Conservation (phyloP, 768 basidiomycete genomes). For the Boletus tylopilopsis region DNA sequence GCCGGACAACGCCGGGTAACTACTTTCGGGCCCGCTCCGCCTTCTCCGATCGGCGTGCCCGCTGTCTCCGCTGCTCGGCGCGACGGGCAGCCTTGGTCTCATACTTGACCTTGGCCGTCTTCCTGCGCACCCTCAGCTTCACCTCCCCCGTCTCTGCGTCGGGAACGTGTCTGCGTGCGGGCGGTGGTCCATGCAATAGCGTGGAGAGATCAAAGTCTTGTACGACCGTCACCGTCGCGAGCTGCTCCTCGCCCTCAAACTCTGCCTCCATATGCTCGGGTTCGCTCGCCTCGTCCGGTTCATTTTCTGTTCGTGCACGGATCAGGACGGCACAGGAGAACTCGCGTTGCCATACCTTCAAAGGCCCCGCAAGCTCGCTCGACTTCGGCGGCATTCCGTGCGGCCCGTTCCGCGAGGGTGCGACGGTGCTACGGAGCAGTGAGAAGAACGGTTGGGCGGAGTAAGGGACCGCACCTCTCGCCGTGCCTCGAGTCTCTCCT, state of each 20-base stretch:
- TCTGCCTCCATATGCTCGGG: constrained; percentile 52
- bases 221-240: constrained; percentile 87
- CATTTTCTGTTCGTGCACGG: constrained; percentile 28
- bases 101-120: constrained; percentile 47
- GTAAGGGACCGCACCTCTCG: constrained; percentile 57
- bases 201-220: constrained; percentile 84
- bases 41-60: constrained; percentile 62
- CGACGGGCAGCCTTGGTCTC: constrained; percentile 68
- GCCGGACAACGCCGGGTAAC: constrained; percentile 11
- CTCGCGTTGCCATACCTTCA: constrained; percentile 34
- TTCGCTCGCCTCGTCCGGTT: constrained; percentile 43
- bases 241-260: constrained; percentile 79
- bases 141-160: neutral
- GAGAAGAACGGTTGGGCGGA: constrained; percentile 9
- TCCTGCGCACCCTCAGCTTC: constrained; percentile 20
- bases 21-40: constrained; percentile 57
- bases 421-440: constrained; percentile 59
- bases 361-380: constrained; percentile 67
- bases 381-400: constrained; percentile 71
- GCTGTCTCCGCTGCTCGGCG: constrained; percentile 59
- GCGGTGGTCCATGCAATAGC: constrained; percentile 46
- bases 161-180: neutral
- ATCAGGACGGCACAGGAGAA: constrained; percentile 6
- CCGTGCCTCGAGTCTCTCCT: constrained; percentile 67
- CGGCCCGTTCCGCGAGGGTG: constrained; percentile 72